These are phyloP conservation scores for Fusarium sp. DNA, from an alignment of 2,329 filamentous ascomycete genomes.

Conservation along the genomic window DNA sequence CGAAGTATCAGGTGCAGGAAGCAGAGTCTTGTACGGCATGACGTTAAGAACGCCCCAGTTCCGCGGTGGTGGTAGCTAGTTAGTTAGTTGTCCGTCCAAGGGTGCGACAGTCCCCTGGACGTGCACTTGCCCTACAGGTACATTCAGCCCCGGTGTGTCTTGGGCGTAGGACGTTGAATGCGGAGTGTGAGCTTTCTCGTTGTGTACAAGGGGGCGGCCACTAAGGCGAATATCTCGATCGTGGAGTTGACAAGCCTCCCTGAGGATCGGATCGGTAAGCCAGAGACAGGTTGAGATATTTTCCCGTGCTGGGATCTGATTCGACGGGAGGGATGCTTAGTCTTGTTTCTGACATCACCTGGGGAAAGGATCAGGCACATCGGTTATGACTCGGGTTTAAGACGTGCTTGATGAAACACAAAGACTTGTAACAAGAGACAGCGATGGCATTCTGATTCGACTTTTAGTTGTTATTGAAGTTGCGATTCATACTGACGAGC, in stretches of 20 bases:
- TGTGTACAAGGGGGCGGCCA: neutral
- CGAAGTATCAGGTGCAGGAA: slow-evolving; percentile 6
- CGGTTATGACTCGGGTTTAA: slow-evolving; percentile 7
- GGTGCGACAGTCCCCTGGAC: neutral
- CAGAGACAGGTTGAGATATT: slow-evolving; percentile 10
- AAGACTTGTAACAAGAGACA: neutral
- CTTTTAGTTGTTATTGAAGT: fast-evolving
- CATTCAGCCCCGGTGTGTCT: neutral
- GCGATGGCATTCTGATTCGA: neutral
- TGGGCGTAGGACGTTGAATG: neutral
- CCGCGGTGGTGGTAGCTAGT: neutral
- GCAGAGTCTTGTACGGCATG: slow-evolving; percentile 11
- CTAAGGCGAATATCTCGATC: slow-evolving; percentile 15
- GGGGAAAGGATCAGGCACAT: neutral
- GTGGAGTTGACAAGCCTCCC: slow-evolving; percentile 18
- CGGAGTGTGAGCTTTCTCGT: neutral
- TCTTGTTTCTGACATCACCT: neutral
- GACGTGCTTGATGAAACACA: neutral
- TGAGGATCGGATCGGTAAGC: slow-evolving; percentile 4
- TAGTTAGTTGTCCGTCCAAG: neutral
- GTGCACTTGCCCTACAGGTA: neutral
- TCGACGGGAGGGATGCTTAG: neutral
- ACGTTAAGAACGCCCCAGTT: neutral
- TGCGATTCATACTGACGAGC: fast-evolving
- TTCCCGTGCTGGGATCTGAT: neutral